Conservation (phyloP, 2,329 filamentous ascomycete genomes). For the Rachicladosporium sp. region DNA sequence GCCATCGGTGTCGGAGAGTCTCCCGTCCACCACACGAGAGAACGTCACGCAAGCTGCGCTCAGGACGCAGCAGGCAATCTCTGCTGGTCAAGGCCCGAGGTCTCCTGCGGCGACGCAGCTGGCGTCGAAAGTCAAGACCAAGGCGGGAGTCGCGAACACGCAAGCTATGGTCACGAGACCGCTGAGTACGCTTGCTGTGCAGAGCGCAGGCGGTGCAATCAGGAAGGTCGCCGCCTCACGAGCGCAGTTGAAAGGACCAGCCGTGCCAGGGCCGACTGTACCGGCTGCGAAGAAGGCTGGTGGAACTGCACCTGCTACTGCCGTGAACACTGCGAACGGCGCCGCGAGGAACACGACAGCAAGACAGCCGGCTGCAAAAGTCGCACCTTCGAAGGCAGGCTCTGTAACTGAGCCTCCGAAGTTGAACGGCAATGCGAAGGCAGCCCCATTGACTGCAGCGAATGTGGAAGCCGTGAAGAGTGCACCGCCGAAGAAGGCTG, state of each 20-base stretch:
- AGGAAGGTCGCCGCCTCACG: conserved; percentile 18
- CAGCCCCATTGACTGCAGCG: too few relatives aligned
- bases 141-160: conserved; percentile 21
- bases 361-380: conserved; percentile 1
- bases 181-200: conserved; percentile 22
- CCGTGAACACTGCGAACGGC: conserved; percentile 3
- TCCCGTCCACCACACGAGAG: conserved; percentile 13
- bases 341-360: conserved; percentile 3
- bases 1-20: conserved; percentile 11
- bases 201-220: conserved; percentile 16
- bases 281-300: conserved; percentile 2
- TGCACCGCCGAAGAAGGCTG: too few relatives aligned
- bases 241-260: conserved; percentile 13
- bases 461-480: too few relatives aligned
- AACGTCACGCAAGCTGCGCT: conserved; percentile 8
- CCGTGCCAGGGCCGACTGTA: too few relatives aligned
- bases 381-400: too few relatives aligned
- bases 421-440: too few relatives aligned
- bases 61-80: conserved; percentile 10
- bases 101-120: conserved; percentile 1
- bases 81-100: neutral
- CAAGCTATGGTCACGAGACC: conserved; percentile 24
- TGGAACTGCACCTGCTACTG: neutral
- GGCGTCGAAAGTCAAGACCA: conserved; percentile 14
- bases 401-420: too few relatives aligned